Conservation (phyloP, 495 filamentous ascomycete genomes). For the Talaromyces adpressus region DNA sequence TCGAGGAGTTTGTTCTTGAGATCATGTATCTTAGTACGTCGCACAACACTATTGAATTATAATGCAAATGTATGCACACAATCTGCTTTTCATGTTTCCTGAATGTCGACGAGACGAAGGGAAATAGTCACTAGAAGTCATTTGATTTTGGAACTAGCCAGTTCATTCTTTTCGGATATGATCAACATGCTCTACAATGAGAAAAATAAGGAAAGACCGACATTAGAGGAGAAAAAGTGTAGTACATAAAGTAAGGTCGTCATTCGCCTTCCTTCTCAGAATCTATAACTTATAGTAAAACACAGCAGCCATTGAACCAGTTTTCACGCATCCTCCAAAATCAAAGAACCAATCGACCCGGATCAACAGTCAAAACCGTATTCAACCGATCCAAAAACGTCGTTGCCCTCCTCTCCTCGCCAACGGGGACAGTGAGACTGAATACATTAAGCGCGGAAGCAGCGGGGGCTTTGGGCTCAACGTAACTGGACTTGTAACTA, state of each 20-base stretch:
- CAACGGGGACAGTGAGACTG: conserved; percentile 64
- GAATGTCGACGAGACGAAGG: not conserved
- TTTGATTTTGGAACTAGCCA: not conserved
- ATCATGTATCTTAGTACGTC: not conserved
- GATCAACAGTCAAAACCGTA: conserved; percentile 71
- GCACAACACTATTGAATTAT: not conserved
- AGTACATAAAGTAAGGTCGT: not conserved
- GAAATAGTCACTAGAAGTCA: not conserved
- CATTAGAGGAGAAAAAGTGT: not conserved
- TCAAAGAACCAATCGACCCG: conserved; percentile 64
- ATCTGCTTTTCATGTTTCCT: not conserved
- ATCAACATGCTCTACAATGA: not conserved
- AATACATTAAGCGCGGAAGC: conserved; percentile 64
- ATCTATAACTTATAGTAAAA: not conserved
- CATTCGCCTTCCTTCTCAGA: not conserved
- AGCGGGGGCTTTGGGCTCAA: conserved; percentile 16
- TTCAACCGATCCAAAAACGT: conserved; percentile 81
- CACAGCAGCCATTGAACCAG: not conserved
- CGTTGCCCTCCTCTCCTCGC: conserved; percentile 72
- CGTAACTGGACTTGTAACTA: conserved; percentile 18
- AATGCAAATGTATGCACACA: not conserved
- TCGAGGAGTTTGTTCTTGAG: not conserved
- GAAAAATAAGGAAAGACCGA: not conserved
- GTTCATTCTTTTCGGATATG: not conserved
- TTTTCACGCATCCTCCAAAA: not conserved